Evolutionary conservation across 352 stramenopile genomes (phyloP), one percentile per base, ranked within the genome.

Genomic region (Globisporangium heterothallicum): DNA sequence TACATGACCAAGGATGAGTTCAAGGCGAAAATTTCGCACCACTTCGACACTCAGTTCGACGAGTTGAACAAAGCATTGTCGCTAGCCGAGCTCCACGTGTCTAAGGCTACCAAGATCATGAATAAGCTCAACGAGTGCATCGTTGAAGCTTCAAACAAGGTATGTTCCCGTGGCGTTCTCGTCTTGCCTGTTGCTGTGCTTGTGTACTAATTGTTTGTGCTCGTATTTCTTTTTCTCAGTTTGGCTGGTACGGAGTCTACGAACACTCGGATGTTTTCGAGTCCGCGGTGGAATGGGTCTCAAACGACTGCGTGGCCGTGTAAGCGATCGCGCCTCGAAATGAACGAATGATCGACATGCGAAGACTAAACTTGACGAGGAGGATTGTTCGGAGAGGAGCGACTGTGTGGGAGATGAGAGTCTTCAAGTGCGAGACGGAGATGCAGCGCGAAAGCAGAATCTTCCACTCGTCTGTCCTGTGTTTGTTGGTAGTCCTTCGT

Each of bases 191-290:
- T 12, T 36, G 6, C 1, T 55, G 27, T 32, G 8, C 6, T 24
- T 16, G 13, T 25, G 38, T 8, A 12, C 43, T 54, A n/a, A 53
- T 29, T 6, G 1, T 8, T 47, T 58, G 10, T 56, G n/a, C n/a
- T 30, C 47, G 25, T 54, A 16, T 47, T 13, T 62, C 5, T 51
- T 16, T 53, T 25, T 4, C 18, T 7, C 48, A 69, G 61, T 69
- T 65, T 34, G 61, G 61, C 43, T 59, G 54, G 30, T 56, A 62
- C 38, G 61, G 57, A 16, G 19, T 58, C n/a, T 65, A 69, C 56
- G 56, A 59, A 16, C 13, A 61, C 13, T 27, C 55, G n/a, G 27
- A 58, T 26, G 29, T 62, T 21, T 65, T 69, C 47, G 51, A 54
- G 6, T n/a, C 48, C 5, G 61, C 61, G 1, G 61, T 69, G 34